phyloP scores from a whole-genome alignment of 352 stramenopile species.

The Phytophthora boehmeriae region DNA sequence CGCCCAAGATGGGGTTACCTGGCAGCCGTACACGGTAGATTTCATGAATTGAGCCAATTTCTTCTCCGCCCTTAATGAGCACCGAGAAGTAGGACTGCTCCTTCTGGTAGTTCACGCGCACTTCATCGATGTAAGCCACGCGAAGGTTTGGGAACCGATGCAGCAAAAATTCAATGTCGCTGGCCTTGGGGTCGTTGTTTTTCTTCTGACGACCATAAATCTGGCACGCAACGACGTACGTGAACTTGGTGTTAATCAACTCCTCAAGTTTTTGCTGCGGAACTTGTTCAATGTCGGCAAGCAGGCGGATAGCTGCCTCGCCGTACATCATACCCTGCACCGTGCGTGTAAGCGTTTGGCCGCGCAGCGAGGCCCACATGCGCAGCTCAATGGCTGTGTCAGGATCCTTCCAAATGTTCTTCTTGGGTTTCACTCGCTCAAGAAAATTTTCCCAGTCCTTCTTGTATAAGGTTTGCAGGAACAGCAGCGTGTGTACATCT shows the following conservation, averaged over 20 bases:
- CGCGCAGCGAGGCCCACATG: conserved; percentile 97
- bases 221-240: conserved; percentile 98
- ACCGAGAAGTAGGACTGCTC: conserved; percentile 97
- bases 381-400: conserved; percentile 89
- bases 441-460: conserved; percentile 99
- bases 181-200: conserved; percentile 98
- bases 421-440: conserved; percentile 95
- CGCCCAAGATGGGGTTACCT: conserved; percentile 97
- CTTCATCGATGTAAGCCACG: conserved; percentile 98
- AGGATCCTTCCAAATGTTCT: conserved; percentile 91
- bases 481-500: conserved; percentile 86
- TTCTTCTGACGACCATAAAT: conserved; percentile 99
- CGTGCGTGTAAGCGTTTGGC: conserved; percentile 97
- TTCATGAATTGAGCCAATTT: conserved; percentile 81
- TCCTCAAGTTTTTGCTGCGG: conserved; percentile 93
- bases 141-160: conserved; percentile 97
- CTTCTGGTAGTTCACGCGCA: conserved; percentile 95
- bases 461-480: conserved; percentile 98
- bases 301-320: conserved; percentile 97
- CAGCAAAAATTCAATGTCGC: conserved; percentile 98
- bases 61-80: conserved; percentile 94
- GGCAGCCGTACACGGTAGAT: conserved; percentile 98
- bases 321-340: conserved; percentile 99
- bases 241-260: conserved; percentile 98
- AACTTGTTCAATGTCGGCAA: conserved; percentile 95